Percentiles rank a stretch among this genome's conserved stretches.
Conservation (phyloP, 2,329 filamentous ascomycete genomes). For the Diplodia sapinea region DNA sequence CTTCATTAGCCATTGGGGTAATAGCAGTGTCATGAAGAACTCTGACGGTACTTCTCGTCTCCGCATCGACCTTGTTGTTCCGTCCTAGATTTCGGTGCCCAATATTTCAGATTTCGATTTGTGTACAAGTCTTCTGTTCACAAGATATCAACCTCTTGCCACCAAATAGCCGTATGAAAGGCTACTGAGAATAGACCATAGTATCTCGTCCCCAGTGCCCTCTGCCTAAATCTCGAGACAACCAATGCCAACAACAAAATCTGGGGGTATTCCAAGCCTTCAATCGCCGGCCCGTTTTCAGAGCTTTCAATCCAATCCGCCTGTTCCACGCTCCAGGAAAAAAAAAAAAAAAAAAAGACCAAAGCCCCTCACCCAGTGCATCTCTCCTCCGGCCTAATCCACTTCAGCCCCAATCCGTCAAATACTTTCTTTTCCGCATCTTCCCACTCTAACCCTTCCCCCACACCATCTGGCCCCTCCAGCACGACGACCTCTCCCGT, state of each 20-base stretch:
- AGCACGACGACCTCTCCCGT: slow-evolving; percentile 76
- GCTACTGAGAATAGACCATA: background rate
- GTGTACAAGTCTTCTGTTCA: no score
- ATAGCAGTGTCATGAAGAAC: no score
- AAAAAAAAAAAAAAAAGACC: background rate
- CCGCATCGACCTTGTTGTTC: no score
- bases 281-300: no score
- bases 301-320: background rate
- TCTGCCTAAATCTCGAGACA: background rate
- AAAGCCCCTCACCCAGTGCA: slow-evolving; percentile 49
- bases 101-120: no score
- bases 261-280: background rate
- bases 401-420: slow-evolving; percentile 70
- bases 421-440: slow-evolving; percentile 84
- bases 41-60: no score
- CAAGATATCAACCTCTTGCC: no score
- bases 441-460: slow-evolving; percentile 56
- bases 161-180: no score
- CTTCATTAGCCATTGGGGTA: no score
- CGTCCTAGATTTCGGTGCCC: no score
- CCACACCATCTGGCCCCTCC: slow-evolving; percentile 56
- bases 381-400: slow-evolving; percentile 50
- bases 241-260: background rate
- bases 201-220: background rate
- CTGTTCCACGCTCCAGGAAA: background rate